Percentiles rank a stretch among this genome's conserved stretches.
Conservation (phyloP, 441 rosid genomes). For the Populus hybrid region DNA sequence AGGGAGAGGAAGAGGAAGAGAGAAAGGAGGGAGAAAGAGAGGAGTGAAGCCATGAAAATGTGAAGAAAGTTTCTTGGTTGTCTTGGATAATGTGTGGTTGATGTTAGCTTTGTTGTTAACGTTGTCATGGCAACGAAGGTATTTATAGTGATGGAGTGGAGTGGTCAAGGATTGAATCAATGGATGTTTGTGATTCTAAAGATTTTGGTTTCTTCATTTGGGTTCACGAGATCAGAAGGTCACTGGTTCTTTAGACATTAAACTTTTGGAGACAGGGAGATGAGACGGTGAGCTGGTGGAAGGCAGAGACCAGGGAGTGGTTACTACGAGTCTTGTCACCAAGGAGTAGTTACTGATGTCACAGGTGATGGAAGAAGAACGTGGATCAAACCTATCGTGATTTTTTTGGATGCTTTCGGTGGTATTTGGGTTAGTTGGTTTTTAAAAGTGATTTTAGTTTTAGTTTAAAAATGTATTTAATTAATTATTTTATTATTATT, state of each 20-base stretch:
- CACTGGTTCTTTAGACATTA: too few species aligned
- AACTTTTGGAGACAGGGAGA: too few species aligned
- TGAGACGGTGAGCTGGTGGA: too few species aligned
- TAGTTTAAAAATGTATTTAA: too few species aligned
- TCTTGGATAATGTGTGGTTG: background rate
- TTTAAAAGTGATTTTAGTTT: too few species aligned
- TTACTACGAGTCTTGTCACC: background rate
- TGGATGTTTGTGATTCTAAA: too few species aligned
- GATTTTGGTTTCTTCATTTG: too few species aligned
- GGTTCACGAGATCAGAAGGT: too few species aligned
- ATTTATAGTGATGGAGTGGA: background rate
- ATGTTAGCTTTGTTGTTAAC: background rate
- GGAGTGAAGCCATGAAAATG: conserved; percentile 27
- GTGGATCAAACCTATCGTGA: background rate
- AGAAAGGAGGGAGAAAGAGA: conserved; percentile 15
- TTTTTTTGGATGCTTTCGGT: background rate
- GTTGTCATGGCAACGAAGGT: background rate
- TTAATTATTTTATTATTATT: too few species aligned
- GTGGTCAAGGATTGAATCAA: too few species aligned
- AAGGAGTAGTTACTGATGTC: background rate
- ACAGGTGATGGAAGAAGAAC: background rate
- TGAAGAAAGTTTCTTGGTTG: background rate
- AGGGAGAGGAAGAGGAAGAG: conserved; percentile 18
- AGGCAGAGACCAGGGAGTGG: too few species aligned
- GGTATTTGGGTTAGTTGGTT: background rate